Conservation (phyloP, 257 asterid genomes). For the Phtheirospermum japonicum region DNA sequence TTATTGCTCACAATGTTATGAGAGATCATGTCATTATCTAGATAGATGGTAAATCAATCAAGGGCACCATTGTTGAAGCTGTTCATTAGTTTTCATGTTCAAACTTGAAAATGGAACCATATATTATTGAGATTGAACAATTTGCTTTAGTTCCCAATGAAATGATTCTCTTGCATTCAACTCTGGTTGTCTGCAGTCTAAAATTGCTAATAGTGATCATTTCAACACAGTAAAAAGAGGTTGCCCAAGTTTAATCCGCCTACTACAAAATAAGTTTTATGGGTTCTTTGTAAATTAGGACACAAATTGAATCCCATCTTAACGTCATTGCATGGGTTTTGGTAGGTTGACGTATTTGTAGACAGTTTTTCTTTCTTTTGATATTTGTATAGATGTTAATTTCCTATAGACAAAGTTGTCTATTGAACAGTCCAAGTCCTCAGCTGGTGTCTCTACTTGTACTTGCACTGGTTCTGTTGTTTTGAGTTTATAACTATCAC, state of each 20-base stretch:
- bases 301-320: too few species aligned
- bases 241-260: conserved; percentile 82
- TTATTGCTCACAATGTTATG: too few species aligned
- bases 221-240: conserved; percentile 84
- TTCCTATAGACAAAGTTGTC: conserved; percentile 72
- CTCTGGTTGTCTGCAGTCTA: conserved; percentile 86
- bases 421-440: conserved; percentile 47
- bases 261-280: conserved; percentile 58
- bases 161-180: conserved; percentile 82
- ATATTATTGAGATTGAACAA: too few species aligned
- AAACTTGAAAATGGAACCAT: too few species aligned
- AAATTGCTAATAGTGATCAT: conserved; percentile 66
- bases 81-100: too few species aligned
- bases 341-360: conserved; percentile 87
- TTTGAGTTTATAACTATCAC: conserved; percentile 55
- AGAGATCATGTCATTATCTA: too few species aligned
- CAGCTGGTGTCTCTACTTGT: conserved; percentile 41
- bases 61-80: too few species aligned
- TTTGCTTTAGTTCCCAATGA: conserved; percentile 64
- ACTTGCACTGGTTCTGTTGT: conserved; percentile 69
- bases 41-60: too few species aligned
- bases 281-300: conserved; percentile 17
- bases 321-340: too few species aligned
- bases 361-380: conserved; percentile 83
- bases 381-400: conserved; percentile 64